These are phyloP conservation scores for Poteriospumella lacustris DNA, from an alignment of 108 stramenopile genomes.

Conservation along the genomic window DNA sequence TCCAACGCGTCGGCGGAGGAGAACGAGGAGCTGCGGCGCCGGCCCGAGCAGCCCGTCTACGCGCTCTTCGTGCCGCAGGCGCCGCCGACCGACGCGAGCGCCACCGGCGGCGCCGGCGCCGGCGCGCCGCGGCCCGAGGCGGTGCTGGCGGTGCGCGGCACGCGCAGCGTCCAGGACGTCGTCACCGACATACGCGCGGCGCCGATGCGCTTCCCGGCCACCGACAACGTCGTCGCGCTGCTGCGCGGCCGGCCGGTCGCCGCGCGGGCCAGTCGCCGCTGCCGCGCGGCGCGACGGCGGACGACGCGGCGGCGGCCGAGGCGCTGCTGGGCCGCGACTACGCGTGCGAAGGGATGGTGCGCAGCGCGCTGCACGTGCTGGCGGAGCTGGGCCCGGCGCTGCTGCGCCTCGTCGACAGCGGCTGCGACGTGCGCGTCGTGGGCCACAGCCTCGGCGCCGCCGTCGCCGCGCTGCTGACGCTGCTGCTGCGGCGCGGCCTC, in stretches of 20 bases:
- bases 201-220: neutral
- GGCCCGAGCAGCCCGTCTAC: slow-evolving; percentile 10
- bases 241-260: no score
- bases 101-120: neutral
- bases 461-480: slow-evolving; percentile 10
- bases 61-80: neutral
- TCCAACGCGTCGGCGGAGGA: neutral
- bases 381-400: slow-evolving; percentile 10
- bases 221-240: no score
- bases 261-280: no score
- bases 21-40: no score
- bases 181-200: slow-evolving; percentile 14
- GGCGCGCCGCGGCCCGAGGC: neutral
- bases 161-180: neutral
- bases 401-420: neutral
- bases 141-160: neutral
- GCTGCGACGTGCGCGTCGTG: neutral
- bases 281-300: no score
- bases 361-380: neutral
- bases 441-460: slow-evolving; percentile 18
- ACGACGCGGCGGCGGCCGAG: no score
- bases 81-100: neutral
- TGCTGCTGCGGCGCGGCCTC: neutral
- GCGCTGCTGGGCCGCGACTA: no score
- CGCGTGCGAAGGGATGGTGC: no score